Base-by-base conservation (phyloP, 345 rosid species). In the Heritiera fomes region DNA sequence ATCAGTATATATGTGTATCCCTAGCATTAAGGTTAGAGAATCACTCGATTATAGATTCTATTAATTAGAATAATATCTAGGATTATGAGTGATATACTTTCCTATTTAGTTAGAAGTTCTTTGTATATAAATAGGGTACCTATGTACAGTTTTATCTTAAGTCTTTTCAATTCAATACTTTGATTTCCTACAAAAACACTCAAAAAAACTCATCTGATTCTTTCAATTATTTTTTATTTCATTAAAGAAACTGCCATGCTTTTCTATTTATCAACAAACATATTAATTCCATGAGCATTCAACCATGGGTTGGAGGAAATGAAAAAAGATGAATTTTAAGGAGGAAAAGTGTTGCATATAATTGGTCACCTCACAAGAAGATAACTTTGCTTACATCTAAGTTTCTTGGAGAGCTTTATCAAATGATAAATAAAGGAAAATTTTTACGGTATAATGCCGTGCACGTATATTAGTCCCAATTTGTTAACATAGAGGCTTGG, bases 221-320 rank as follows among this genome's bases (percentile, higher is more conserved):
- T 7, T 71, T 30, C 49, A 63, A 77, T 76, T 40, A 65, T 43
- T 13, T 60, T 69, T 47, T 71, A 46, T 62, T 55, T 79, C 50
- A 55, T 66, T 47, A 74, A 74, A 67, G 72, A 20, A 58, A 23
- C 40, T 23, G 38, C 41, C 28, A 53, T 1, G 32, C 47, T 52
- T 73, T 64, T 64, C 77, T 43, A 65, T 13, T 23, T 46, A 70
- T 62, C 62, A 34, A 55, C 65, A 73, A 56, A 53, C 38, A 47
- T 41, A 47, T 69, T 46, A 45, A 46, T 20, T 20, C 56, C 55
- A 69, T 20, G 17, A 20, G 30, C 7, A 5, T 45, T 69, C 30
- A 46, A 69, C 10, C 34, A 69, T 0, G 15, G 73, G 18, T 20
- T 20, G 34, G 34, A 18, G 34, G 18, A 34, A 45, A 53, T n/a